Conservation (phyloP, 176 grass and related monocot genomes). For the Oryza nivara region DNA sequence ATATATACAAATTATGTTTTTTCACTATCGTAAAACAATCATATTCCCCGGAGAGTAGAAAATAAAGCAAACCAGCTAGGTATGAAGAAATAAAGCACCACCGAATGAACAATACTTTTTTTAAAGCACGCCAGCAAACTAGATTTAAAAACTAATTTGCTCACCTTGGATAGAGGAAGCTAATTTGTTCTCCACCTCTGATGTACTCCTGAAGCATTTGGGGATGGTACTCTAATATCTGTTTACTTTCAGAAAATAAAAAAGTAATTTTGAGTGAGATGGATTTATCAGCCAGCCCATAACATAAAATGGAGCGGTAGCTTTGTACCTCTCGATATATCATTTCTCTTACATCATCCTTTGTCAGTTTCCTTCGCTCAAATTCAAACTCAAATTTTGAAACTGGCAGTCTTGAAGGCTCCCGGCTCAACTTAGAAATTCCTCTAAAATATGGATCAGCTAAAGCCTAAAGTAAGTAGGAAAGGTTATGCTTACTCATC, state of each 20-base stretch:
- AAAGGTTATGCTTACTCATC: conserved; percentile 9
- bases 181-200: conserved; percentile 66
- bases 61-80: background rate
- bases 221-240: conserved; percentile 98
- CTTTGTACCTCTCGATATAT: conserved; percentile 87
- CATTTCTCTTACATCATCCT: conserved; percentile 82
- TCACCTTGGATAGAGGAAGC: conserved; percentile 94
- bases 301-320: conserved; percentile 33
- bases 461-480: conserved; percentile 65
- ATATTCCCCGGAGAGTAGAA: background rate
- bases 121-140: background rate
- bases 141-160: conserved; percentile 13
- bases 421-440: conserved; percentile 63
- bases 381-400: conserved; percentile 94
- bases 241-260: conserved; percentile 67
- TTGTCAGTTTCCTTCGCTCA: conserved; percentile 79
- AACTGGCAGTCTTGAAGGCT: conserved; percentile 68
- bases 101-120: background rate
- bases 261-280: conserved; percentile 30
- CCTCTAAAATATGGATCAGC: conserved; percentile 91
- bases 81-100: background rate
- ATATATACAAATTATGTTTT: conserved; percentile 5
- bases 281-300: conserved; percentile 8
- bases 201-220: conserved; percentile 89
- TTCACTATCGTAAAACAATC: conserved; percentile 22